These are phyloP conservation scores for Alternaria ethzedia DNA, from an alignment of 2,329 filamentous ascomycete genomes.

Conservation along the genomic window DNA sequence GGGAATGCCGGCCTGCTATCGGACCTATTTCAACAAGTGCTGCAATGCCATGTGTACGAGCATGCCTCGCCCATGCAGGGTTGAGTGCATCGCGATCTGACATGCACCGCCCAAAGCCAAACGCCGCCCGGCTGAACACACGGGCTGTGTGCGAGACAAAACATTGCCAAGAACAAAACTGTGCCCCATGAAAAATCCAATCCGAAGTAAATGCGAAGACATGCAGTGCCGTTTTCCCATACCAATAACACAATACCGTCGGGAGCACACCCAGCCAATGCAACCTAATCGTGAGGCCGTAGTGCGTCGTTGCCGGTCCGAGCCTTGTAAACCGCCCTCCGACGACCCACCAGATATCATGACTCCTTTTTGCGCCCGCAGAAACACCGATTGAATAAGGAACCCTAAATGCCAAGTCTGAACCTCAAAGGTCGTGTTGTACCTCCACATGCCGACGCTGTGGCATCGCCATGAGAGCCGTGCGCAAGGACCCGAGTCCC, in stretches of 20 bases:
- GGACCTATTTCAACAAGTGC: slow-evolving; percentile 18
- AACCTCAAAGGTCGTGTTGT: slow-evolving; percentile 5
- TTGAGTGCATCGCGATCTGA: slow-evolving; percentile 7
- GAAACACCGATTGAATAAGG: slow-evolving; percentile 8
- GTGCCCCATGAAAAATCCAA: not conserved
- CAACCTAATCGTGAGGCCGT: slow-evolving; percentile 17
- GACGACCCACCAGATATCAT: slow-evolving; percentile 7
- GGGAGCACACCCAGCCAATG: slow-evolving; percentile 23
- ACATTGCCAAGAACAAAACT: not conserved
- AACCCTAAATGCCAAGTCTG: not conserved
- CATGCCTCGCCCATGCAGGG: slow-evolving; percentile 25
- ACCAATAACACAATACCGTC: slow-evolving; percentile 16
- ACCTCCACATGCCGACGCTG: not conserved
- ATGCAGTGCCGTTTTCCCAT: slow-evolving; percentile 13
- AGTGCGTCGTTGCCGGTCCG: slow-evolving; percentile 15
- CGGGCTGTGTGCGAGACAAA: not conserved
- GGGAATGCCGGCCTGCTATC: slow-evolving; percentile 9
- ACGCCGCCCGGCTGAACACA: slow-evolving; percentile 7
- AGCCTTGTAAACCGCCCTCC: slow-evolving; percentile 9
- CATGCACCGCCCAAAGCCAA: slow-evolving; percentile 14
- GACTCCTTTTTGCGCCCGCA: slow-evolving; percentile 19
- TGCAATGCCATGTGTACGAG: slow-evolving; percentile 32
- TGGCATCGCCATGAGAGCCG: slow-evolving; percentile 5
- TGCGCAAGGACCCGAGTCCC: not conserved
- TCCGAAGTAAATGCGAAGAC: not conserved